Evolutionary conservation across 345 rosid species (phyloP).

Genomic region (Eucalyptus virginea): DNA sequence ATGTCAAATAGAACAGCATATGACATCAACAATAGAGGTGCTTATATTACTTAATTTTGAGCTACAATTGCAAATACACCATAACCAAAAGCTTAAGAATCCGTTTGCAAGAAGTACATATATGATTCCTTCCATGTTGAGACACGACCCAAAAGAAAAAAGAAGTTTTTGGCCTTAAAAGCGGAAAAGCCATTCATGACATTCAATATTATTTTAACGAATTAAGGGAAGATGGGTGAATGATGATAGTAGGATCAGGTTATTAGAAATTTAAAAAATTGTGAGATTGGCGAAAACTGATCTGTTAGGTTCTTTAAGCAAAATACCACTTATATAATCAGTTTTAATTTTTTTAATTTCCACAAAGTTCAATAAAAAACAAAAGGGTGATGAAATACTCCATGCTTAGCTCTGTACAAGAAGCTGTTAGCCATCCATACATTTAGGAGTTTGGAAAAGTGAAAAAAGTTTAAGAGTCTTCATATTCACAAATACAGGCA

Average conservation of each 20-base stretch:
- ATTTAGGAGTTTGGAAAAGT: background rate
- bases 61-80: background rate
- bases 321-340: background rate
- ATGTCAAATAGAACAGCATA: background rate
- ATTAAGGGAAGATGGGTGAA: background rate
- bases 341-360: background rate
- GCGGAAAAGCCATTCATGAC: background rate
- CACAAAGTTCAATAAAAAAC: background rate
- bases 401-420: background rate
- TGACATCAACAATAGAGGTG: background rate
- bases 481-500: background rate
- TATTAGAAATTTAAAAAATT: background rate
- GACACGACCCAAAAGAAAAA: background rate
- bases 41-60: background rate
- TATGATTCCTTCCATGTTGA: background rate
- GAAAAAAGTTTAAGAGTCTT: background rate
- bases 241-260: background rate
- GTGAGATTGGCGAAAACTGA: background rate
- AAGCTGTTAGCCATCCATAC: background rate
- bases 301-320: background rate
- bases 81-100: background rate
- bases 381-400: background rate
- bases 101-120: background rate
- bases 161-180: background rate
- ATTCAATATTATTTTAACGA: background rate